Evolutionary conservation across 306 rosid species (phyloP).

Genomic region (Lathyrus aphaca): DNA sequence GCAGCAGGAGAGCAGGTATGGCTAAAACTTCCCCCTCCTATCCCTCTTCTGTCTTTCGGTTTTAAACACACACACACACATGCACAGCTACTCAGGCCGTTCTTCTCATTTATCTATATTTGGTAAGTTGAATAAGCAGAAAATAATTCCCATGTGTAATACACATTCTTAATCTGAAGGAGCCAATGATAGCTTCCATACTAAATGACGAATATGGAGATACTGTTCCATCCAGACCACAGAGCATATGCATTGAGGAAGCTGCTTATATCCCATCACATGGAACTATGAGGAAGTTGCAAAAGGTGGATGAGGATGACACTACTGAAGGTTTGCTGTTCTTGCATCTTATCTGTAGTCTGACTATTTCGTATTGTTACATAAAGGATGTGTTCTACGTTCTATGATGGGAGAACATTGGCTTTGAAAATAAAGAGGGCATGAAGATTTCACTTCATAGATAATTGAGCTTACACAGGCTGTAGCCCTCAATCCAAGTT

Average conservation of each 20-base stretch:
- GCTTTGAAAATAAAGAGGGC: neutral
- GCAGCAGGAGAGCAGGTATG: conserved; percentile 67
- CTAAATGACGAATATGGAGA: conserved; percentile 81
- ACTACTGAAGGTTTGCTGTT: conserved; percentile 66
- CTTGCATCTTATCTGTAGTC: conserved; percentile 33
- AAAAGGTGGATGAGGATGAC: conserved; percentile 48
- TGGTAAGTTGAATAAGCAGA: conserved; percentile 17
- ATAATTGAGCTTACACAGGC: conserved; percentile 1
- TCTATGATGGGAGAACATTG: conserved; percentile 19
- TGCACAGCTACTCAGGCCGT: neutral
- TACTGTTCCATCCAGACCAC: conserved; percentile 80
- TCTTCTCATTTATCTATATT: conserved; percentile 17
- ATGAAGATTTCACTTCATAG: neutral
- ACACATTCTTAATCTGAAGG: conserved; percentile 46
- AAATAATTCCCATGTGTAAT: conserved; percentile 19
- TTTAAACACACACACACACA: neutral
- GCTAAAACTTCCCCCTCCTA: conserved; percentile 19
- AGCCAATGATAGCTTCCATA: conserved; percentile 50
- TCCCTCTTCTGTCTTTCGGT: neutral
- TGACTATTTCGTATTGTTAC: conserved; percentile 22
- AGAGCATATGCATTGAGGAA: conserved; percentile 49
- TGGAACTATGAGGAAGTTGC: conserved; percentile 56
- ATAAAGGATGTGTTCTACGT: conserved; percentile 7
- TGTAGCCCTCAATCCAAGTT: conserved; percentile 21
- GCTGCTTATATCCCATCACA: conserved; percentile 52